phyloP scores from a whole-genome alignment of 495 filamentous ascomycete species.

The Entonaema liquescens region DNA sequence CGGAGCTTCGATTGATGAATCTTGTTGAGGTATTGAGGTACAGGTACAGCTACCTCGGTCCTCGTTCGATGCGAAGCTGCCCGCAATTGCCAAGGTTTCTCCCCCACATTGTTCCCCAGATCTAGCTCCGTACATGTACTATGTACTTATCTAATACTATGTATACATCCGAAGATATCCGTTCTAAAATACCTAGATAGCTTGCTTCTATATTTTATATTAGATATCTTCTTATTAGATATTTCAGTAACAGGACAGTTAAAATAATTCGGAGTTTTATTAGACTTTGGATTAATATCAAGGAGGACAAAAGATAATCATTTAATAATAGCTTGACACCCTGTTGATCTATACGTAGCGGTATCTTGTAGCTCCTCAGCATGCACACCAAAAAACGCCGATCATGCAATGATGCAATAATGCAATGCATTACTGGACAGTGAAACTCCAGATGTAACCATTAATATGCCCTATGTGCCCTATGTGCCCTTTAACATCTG shows the following conservation, averaged over 20 bases:
- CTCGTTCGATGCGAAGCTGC: conserved; percentile 6
- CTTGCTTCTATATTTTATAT: too few relatives aligned
- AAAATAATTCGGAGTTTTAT: not conserved
- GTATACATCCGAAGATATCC: conserved; percentile 27
- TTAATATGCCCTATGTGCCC: conserved; percentile 1
- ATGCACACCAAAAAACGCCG: conserved; percentile 29
- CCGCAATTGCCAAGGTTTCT: not conserved
- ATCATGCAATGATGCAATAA: conserved; percentile 20
- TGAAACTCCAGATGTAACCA: conserved; percentile 32
- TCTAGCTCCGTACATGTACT: not conserved
- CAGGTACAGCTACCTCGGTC: conserved; percentile 18
- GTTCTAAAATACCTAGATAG: too few relatives aligned
- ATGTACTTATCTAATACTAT: not conserved
- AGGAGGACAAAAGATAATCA: conserved; percentile 1
- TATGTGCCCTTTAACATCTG: conserved; percentile 66
- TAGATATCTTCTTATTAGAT: too few relatives aligned
- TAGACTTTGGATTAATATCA: not conserved
- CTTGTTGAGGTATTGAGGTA: not conserved
- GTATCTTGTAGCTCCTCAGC: conserved; percentile 13
- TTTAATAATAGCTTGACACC: conserved; percentile 4
- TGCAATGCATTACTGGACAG: conserved; percentile 11
- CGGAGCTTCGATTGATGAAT: conserved; percentile 23
- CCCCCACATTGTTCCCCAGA: conserved; percentile 36
- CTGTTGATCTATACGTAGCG: conserved; percentile 23
- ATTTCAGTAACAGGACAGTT: too few relatives aligned